Evolutionary conservation across 192 early-diverging fungal genomes (phyloP).

Genomic region (Paraglomus brasilianum): DNA sequence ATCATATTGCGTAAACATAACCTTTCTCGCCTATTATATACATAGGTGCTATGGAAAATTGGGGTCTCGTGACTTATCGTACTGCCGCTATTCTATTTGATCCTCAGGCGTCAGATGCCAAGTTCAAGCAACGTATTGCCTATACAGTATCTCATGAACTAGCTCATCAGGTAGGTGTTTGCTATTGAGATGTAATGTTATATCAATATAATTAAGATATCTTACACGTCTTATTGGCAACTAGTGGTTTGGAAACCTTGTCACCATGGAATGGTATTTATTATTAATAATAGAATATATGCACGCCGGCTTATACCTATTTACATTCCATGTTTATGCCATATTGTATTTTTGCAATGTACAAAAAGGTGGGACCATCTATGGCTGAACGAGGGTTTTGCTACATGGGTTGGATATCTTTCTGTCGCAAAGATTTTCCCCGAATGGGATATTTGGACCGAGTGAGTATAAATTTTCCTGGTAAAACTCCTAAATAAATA

Average conservation of each 20-base stretch:
- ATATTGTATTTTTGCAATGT: no score
- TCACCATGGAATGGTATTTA: constrained; percentile 87
- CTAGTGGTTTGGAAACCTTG: constrained; percentile 90
- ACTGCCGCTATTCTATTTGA: constrained; percentile 84
- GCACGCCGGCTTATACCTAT: no score
- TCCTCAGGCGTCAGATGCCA: constrained; percentile 69
- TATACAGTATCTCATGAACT: constrained; percentile 91
- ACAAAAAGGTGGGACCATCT: constrained; percentile 76
- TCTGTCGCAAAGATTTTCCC: constrained; percentile 90
- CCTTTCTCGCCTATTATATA: no score
- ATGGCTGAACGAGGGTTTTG: constrained; percentile 98
- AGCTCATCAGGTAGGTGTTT: constrained; percentile 58
- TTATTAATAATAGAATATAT: no score
- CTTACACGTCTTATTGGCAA: no score
- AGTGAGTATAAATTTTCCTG: constrained; percentile 18
- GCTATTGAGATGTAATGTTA: no score
- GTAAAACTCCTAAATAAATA: no score
- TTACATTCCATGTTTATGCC: no score
- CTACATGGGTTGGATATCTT: constrained; percentile 91
- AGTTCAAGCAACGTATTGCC: constrained; percentile 79
- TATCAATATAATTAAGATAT: no score
- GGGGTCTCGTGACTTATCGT: constrained; percentile 94
- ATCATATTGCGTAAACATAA: no score
- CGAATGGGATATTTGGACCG: constrained; percentile 92
- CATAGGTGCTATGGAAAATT: constrained; percentile 89